Percentiles rank a stretch among this genome's conserved stretches.
Conservation (phyloP, 176 grass and related monocot genomes). For the Bothriochloa decipiens region DNA sequence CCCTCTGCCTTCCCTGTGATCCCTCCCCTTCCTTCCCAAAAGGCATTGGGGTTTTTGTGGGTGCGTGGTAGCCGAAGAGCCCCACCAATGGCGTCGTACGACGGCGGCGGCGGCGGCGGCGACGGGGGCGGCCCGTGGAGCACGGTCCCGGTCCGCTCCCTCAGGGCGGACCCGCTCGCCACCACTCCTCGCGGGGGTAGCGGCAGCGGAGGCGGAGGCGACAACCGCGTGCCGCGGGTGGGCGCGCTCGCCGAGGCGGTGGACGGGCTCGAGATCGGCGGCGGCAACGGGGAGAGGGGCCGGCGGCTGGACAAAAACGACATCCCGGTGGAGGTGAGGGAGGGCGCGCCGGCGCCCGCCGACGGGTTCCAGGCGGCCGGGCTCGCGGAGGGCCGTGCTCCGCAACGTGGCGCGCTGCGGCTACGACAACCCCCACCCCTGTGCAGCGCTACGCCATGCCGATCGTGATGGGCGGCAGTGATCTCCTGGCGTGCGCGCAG, state of each 20-base stretch:
- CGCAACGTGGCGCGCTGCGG: constrained; percentile 58
- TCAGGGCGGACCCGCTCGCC: background rate
- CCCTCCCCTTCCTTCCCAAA: background rate
- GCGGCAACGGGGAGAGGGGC: background rate
- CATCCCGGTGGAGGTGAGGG: constrained; percentile 73
- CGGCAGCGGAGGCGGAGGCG: too few relatives aligned
- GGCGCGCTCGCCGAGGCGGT: constrained; percentile 3
- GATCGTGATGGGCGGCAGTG: constrained; percentile 50
- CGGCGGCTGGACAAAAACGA: constrained; percentile 57
- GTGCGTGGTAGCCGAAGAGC: background rate
- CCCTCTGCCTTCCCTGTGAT: background rate
- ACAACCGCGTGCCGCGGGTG: background rate
- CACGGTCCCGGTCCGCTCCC: constrained; percentile 10
- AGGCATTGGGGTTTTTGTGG: constrained; percentile 47
- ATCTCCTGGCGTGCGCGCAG: constrained; percentile 85
- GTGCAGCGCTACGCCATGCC: constrained; percentile 91
- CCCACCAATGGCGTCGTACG: constrained; percentile 34
- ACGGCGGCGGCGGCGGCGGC: too few relatives aligned
- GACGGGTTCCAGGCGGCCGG: constrained; percentile 57
- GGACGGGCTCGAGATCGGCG: constrained; percentile 25
- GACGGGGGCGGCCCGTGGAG: background rate
- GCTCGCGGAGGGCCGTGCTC: constrained; percentile 62
- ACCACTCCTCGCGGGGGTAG: background rate
- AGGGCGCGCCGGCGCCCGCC: constrained; percentile 52
- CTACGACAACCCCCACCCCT: constrained; percentile 62